These are phyloP conservation scores for Ophiocordyceps camponoti-saundersi DNA, from an alignment of 2,329 filamentous ascomycete genomes.

Conservation along the genomic window DNA sequence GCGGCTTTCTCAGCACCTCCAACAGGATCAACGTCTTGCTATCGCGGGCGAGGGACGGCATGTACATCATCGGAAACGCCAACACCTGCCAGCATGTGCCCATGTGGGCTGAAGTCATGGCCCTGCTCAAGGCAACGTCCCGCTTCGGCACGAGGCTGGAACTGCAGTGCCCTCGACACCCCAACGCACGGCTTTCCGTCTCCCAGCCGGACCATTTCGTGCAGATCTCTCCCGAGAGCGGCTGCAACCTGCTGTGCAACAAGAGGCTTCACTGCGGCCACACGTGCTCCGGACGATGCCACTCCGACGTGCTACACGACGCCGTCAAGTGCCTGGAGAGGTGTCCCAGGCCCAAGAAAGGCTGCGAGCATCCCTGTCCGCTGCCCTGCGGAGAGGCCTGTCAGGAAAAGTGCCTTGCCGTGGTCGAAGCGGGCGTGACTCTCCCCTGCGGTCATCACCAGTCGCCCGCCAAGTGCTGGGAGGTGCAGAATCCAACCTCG, in stretches of 20 bases:
- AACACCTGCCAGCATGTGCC: constrained; percentile 34
- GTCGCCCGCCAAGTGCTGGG: constrained; percentile 16
- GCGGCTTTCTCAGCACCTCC: constrained; percentile 47
- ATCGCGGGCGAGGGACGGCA: constrained; percentile 48
- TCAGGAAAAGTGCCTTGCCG: constrained; percentile 16
- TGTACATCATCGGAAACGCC: constrained; percentile 55
- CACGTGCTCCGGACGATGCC: constrained; percentile 25
- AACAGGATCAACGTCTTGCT: constrained; percentile 57
- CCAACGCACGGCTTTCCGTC: constrained; percentile 29
- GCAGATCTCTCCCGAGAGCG: constrained; percentile 41
- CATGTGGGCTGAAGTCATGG: constrained; percentile 48
- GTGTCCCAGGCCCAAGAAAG: constrained; percentile 22
- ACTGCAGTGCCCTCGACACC: constrained; percentile 45
- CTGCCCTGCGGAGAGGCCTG: constrained; percentile 26
- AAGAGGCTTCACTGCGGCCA: constrained; percentile 30
- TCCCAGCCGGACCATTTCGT: constrained; percentile 39
- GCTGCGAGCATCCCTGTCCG: constrained; percentile 27
- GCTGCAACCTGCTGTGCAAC: constrained; percentile 36
- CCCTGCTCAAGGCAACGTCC: constrained; percentile 25
- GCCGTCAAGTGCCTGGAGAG: constrained; percentile 26
- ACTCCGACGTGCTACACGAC: constrained; percentile 28
- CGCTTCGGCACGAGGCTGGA: constrained; percentile 33
- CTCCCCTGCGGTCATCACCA: constrained; percentile 26
- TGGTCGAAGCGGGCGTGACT: constrained; percentile 13
- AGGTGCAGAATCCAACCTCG: constrained; percentile 21